Base-by-base conservation (phyloP, 1,284 basidiomycete genomes). In the Pisolithus thermaeus region DNA sequence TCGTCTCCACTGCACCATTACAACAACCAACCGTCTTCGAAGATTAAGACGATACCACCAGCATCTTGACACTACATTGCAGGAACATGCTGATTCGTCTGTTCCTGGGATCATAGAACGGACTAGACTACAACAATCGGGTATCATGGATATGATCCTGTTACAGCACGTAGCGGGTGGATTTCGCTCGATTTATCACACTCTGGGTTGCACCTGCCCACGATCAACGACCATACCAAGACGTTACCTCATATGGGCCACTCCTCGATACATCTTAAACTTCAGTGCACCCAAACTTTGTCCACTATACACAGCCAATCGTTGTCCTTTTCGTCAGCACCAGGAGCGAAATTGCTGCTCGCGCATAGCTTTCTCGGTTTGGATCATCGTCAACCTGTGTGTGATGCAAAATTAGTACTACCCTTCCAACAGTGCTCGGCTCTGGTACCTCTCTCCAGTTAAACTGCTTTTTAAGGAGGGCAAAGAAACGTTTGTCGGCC, bases 401-500 rank as follows among this genome's bases (percentile, higher is more conserved):
- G 37, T 6, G 46, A 40, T 22, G 5, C 18, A 36, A 56, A 7
- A 46, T 23, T 27, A 23, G 25, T 18, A 37, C 12, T 16, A 45
- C 22, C 12, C 20, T 20, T 22, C 5, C 1, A 47, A 20, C 23
- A 23, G 18, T 5, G 16, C 18, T 46, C 43, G 36, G 16, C 44
- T 11, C 56, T 30, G 65, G 42, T 52, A 87, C 87, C 70, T 90
- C 80, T 53, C 70, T 69, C 83, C 90, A 93, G n/a, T 69, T 73
- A 63, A 97, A 97, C 49, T 82, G 74, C 61, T 90, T 93, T 67
- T 83, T 91, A 51, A 97, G 74, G 62, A 95, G 64, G 0, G 72
- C 68, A 65, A 97, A 97, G 71, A 97, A 97, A 1, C 90, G 81
- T 63, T 87, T 94, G 67, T 97, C 94, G 0, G 92, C 94, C 89